Base-by-base conservation (phyloP, 805 yeast genomes). In the Schwanniomyces yamadae region DNA sequence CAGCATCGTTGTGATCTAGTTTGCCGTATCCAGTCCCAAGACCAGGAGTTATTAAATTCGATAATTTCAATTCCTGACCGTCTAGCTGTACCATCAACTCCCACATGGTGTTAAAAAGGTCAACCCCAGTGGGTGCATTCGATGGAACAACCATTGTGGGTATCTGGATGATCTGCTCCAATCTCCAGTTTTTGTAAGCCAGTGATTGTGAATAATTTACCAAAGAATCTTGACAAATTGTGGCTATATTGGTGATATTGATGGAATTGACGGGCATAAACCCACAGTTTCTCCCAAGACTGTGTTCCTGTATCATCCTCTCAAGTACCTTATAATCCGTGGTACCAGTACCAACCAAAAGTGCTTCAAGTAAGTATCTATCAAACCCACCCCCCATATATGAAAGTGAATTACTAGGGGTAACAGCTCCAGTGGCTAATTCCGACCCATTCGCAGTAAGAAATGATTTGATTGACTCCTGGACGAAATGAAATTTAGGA, bases 351-450 rank as follows among this genome's bases (percentile, higher is more conserved):
- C 42, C 39, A 12, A 37, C 15, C 4, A 37, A 30, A 11, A 50
- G 25, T 7, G 44, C 39, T 34, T 50, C 41, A 4, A 48, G 35
- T 12, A 55, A 28, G 31, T 45, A 49, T 20, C 46, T 40, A 40
- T 57, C 63, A 31, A 49, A 56, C n/a, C 61, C 63, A 4, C 45
- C 59, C 10, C 57, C 55, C 63, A 57, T 56, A 32, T 44, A 54
- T 12, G 49, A 34, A n/a, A 51, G 40, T 8, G 57, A 49, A 44
- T 57, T 57, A 10, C 53, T 42, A 0, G 62, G 60, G 8, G 60
- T 37, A 9, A 50, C 45, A 1, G 52, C 34, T 8, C 54, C 49
- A 4, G 50, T 39, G 14, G 31, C 22, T 15, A 28, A 28, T 13
- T 19, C 16, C 23, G 31, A 28, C 16, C 23, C 18, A 19, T 28